Conservation (phyloP, 2,329 filamentous ascomycete species). For the Claviceps sp. region DNA sequence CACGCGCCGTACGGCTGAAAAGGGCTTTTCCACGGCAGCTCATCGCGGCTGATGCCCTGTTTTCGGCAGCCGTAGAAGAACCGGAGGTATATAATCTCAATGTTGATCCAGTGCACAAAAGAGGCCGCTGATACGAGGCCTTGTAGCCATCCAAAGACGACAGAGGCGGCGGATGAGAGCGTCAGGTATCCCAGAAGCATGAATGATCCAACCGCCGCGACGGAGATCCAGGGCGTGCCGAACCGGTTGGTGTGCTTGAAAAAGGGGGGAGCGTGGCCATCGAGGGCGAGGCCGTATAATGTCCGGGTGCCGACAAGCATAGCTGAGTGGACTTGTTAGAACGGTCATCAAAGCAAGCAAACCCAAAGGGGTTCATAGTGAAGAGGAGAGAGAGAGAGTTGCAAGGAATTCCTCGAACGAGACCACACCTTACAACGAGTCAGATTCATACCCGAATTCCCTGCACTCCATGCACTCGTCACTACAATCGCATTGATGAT, state of each 20-base stretch:
- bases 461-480: constrained; percentile 10
- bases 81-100: constrained; percentile 36
- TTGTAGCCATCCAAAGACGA: constrained; percentile 52
- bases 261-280: constrained; percentile 44
- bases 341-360: too few relatives aligned
- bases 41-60: constrained; percentile 30
- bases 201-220: constrained; percentile 34
- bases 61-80: constrained; percentile 36
- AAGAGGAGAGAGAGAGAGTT: neutral
- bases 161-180: constrained; percentile 39
- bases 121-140: constrained; percentile 44
- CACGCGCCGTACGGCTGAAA: constrained; percentile 47
- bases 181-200: constrained; percentile 52
- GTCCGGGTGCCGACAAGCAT: constrained; percentile 38
- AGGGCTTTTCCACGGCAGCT: constrained; percentile 31
- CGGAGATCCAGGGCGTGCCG: constrained; percentile 38
- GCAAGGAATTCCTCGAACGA: neutral
- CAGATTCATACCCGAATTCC: constrained; percentile 7
- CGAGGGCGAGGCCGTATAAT: constrained; percentile 46
- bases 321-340: neutral
- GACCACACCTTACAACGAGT: neutral
- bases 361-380: neutral
- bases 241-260: constrained; percentile 42
- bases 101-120: constrained; percentile 38
- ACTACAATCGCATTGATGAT: constrained; percentile 39